Base-by-base conservation (phyloP, 2,329 filamentous ascomycete species). In the Periconia macrospinosa region DNA sequence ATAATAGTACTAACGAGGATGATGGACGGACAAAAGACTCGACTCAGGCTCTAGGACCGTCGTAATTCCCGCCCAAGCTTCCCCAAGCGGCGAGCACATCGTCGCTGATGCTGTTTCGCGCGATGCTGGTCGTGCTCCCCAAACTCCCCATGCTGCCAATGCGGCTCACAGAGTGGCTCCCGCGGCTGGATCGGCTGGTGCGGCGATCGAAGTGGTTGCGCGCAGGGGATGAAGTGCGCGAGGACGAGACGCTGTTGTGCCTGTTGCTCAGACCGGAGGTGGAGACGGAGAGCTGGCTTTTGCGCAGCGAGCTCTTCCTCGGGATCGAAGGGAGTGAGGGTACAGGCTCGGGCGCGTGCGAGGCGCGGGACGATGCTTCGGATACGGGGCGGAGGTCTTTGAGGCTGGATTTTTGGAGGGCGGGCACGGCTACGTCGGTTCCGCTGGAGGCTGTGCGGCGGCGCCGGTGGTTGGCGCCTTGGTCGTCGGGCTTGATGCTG, bases 81-180 rank as follows among this genome's bases (percentile, higher is more conserved):
- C 75, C 75, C 77, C 77, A 80, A 15, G 77, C 77, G 50, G 75
- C 76, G 27, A 79, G 61, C 8, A 80, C 75, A 56, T 80, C 78
- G 30, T 78, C 76, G 41, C 75, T 75, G 5, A 78, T 76, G 53
- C 76, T 78, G 45, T 69, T 71, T 15, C 70, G 53, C 17, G 61
- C 59, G 23, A 53, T 67, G 3, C 53, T 45, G 19, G 54, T 53
- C 17, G 59, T 52, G 3, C 56, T 46, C 10, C 46, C 50, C 14
- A 60, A 51, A 41, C 55, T 62, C 49, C 53, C 63, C 44, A 56
- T 58, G 33, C 66, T 72, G 13, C 55, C 55, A 11, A 61, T 50
- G 33, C 65, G 60, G 30, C 63, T 67, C 27, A 58, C 46, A n/a
- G 56, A 55, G 13, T 56, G 60, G 27, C 53, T 63, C 11, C 33